These are phyloP conservation scores for Aspergillus steynii DNA, from an alignment of 495 filamentous ascomycete species.

Conservation along the genomic window DNA sequence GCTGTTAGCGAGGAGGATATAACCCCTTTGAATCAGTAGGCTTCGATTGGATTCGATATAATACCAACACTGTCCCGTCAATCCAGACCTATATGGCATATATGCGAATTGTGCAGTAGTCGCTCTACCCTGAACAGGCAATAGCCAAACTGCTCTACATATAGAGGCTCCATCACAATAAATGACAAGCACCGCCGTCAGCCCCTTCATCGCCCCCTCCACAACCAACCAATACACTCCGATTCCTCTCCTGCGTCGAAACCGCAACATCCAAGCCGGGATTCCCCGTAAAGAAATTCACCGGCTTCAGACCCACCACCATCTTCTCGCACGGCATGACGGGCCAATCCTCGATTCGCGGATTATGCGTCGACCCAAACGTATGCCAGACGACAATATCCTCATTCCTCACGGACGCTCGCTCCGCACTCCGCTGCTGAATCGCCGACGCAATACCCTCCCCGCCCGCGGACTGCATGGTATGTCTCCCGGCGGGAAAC, in stretches of 20 bases:
- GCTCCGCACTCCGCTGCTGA: conserved; percentile 19
- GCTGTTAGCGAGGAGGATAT: too few relatives aligned
- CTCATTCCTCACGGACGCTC: conserved; percentile 45
- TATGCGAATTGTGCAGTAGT: too few relatives aligned
- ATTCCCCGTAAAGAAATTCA: conserved; percentile 72
- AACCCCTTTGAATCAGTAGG: too few relatives aligned
- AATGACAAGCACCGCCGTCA: neutral
- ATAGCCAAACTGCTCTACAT: too few relatives aligned
- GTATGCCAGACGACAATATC: conserved; percentile 54
- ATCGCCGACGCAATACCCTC: conserved; percentile 31
- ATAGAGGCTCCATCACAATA: neutral
- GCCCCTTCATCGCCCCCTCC: neutral
- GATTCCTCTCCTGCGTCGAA: conserved; percentile 32
- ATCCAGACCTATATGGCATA: too few relatives aligned
- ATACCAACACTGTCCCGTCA: too few relatives aligned
- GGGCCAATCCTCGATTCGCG: conserved; percentile 61
- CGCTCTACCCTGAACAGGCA: too few relatives aligned
- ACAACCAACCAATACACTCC: conserved; percentile 28
- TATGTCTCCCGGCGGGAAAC: conserved; percentile 77
- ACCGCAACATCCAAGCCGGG: conserved; percentile 51
- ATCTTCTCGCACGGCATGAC: conserved; percentile 58
- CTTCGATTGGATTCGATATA: too few relatives aligned
- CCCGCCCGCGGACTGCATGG: conserved; percentile 74
- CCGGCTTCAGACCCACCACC: conserved; percentile 61
- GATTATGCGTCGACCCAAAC: conserved; percentile 62